A percentile compares a stretch with the other conserved stretches of the same genome.
phyloP scores from a whole-genome alignment of 345 rosid genomes.

The Chamaenerion angustifolium region DNA sequence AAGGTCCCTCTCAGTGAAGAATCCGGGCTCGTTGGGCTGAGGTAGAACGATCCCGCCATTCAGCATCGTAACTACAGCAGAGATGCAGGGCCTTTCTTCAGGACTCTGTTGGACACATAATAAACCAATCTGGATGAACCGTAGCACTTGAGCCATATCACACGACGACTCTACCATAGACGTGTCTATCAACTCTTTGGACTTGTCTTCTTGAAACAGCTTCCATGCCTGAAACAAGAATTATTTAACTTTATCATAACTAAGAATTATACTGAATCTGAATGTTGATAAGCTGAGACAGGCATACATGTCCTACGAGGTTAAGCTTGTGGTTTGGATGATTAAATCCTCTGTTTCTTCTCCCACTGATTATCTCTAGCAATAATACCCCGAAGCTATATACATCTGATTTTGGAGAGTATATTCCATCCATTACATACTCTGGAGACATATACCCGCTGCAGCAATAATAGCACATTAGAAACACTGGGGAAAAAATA shows the following conservation, averaged over 20 bases:
- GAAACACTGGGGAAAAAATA: too few species aligned
- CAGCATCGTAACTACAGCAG: slow-evolving; percentile 4
- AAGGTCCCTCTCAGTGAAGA: background rate
- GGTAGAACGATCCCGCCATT: background rate
- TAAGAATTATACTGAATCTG: too few species aligned
- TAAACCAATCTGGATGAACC: slow-evolving; percentile 1
- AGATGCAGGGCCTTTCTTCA: slow-evolving; percentile 5
- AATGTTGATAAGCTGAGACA: too few species aligned
- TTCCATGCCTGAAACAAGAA: slow-evolving; percentile 4
- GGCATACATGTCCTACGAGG: slow-evolving; percentile 9
- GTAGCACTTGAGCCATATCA: background rate
- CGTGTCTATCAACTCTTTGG: slow-evolving; percentile 1
- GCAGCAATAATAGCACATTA: background rate
- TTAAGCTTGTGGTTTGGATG: slow-evolving; percentile 9
- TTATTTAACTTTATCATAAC: too few species aligned
- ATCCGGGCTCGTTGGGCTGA: slow-evolving; percentile 6
- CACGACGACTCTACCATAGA: background rate
- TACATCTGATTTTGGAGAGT: slow-evolving; percentile 1
- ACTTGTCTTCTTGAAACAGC: slow-evolving; percentile 1
- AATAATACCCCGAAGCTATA: slow-evolving; percentile 9
- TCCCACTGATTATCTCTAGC: slow-evolving; percentile 8
- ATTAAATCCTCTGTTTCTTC: slow-evolving; percentile 5
- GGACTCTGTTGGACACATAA: slow-evolving; percentile 5
- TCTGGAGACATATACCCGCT: slow-evolving; percentile 10
- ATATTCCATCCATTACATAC: slow-evolving; percentile 4